Evolutionary conservation across 805 yeast species (phyloP).

Genomic region (Cyberlindnera amylophila): DNA sequence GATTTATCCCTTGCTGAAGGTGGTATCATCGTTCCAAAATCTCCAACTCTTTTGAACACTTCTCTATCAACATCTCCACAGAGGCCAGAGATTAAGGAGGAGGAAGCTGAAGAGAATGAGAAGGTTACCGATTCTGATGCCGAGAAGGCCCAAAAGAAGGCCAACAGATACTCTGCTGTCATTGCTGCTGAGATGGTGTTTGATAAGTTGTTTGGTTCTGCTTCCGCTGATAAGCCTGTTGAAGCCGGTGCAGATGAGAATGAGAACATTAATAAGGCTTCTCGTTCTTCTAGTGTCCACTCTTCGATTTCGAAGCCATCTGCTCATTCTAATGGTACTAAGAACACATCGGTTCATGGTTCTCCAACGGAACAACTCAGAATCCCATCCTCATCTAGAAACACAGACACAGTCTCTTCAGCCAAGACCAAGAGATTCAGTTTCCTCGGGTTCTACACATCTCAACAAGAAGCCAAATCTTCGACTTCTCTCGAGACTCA

Average conservation of each 20-base stretch:
- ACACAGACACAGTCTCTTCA: constrained; percentile 3
- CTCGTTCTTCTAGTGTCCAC: constrained; percentile 14
- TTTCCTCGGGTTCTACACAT: constrained; percentile 34
- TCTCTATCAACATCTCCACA: constrained; percentile 10
- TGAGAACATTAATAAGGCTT: constrained; percentile 9
- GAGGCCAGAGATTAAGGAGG: not conserved
- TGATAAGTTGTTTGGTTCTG: constrained; percentile 28
- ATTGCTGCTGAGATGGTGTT: constrained; percentile 28
- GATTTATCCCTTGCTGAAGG: constrained; percentile 34
- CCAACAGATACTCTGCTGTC: constrained; percentile 28
- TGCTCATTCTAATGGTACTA: constrained; percentile 15
- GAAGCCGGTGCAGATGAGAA: too few species aligned
- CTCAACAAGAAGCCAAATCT: constrained; percentile 16
- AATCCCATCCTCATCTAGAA: constrained; percentile 13
- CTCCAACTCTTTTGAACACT: constrained; percentile 20
- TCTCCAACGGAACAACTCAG: constrained; percentile 10
- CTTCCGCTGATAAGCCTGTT: constrained; percentile 2
- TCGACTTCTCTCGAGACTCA: constrained; percentile 8
- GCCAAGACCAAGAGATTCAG: constrained; percentile 37
- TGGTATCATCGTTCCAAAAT: constrained; percentile 33
- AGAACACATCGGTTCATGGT: constrained; percentile 12
- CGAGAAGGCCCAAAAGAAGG: constrained; percentile 19
- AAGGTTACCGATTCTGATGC: constrained; percentile 6
- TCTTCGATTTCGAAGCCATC: constrained; percentile 18
- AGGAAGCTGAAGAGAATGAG: constrained; percentile 2